These are phyloP conservation scores for Rhinocladiella mackenziei DNA, from an alignment of 2,329 filamentous ascomycete species.

Conservation along the genomic window DNA sequence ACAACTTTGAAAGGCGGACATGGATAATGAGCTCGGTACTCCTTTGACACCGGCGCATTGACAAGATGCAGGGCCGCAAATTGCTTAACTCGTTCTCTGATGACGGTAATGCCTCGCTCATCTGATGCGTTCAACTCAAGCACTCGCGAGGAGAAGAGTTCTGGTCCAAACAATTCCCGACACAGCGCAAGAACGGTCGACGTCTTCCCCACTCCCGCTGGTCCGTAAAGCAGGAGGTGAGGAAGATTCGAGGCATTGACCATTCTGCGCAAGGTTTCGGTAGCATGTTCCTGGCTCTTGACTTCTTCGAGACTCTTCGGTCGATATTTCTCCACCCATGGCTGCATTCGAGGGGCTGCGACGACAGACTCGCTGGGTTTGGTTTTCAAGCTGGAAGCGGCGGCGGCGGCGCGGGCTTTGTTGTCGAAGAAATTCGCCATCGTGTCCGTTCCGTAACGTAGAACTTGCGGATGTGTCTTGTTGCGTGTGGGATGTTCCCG, in stretches of 20 bases:
- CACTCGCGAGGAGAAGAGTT: constrained; percentile 88
- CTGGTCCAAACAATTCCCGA: constrained; percentile 94
- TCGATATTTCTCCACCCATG: constrained; percentile 90
- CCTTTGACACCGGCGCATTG: constrained; percentile 28
- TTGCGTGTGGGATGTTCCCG: background rate
- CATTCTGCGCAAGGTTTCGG: constrained; percentile 85
- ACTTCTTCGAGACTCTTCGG: constrained; percentile 79
- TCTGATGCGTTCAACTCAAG: constrained; percentile 98
- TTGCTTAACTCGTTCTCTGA: constrained; percentile 96
- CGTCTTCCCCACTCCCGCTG: constrained; percentile 95
- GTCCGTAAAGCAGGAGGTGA: constrained; percentile 99
- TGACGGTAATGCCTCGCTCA: constrained; percentile 94
- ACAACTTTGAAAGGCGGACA: constrained; percentile 97
- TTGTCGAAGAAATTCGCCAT: constrained; percentile 96
- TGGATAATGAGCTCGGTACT: constrained; percentile 64
- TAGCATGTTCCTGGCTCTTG: constrained; percentile 94
- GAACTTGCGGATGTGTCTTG: background rate
- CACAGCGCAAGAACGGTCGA: constrained; percentile 95
- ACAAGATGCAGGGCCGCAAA: constrained; percentile 63
- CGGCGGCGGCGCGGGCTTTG: constrained; percentile 71
- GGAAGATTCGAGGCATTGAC: constrained; percentile 94
- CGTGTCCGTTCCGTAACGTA: constrained; percentile 2
- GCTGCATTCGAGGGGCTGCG: constrained; percentile 66
- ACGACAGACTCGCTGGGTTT: constrained; percentile 60
- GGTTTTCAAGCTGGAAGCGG: constrained; percentile 59